Base-by-base conservation (phyloP, 1,139 yeast genomes). In the Suhomyces maxii region DNA sequence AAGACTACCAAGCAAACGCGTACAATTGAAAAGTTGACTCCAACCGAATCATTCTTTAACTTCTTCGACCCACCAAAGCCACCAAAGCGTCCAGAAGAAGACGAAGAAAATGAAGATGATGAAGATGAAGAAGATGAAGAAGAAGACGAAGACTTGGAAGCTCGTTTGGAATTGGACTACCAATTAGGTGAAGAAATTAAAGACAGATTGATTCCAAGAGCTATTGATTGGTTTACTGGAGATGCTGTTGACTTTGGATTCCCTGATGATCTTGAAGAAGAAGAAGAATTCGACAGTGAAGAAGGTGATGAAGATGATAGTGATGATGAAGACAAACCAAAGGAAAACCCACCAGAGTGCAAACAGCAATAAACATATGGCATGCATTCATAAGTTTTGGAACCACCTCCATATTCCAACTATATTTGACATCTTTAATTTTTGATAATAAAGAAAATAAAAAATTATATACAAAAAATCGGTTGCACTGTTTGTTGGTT, bases 201-300 rank as follows among this genome's bases (percentile, higher is more conserved):
- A 75, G 98, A 95, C 67, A 86, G 95, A 68, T 80, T 93, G 65
- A 86, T 93, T 56, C 97, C 98, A 54, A 83, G 97, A 61, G 98
- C 98, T 46, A 82, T 93, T 59, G 97, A 91, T 68, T 93, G 98
- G 98, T 93, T 89, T 67, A 91, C 98, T 13, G 98, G 99, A 43
- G 90, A 87, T 56, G 99, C 99, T n/a, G 80, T 91, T 49, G 82
- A 78, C 44, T 78, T 68, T 54, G 82, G 75, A 34, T 76, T 66
- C 60, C 71, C 74, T 26, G 77, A 70, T 41, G 78, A 71, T 40
- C 67, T 67, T 40, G 79, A 71, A 33, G 82, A 72, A n/a, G 77
- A 68, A 6, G 80, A 64, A 18, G 76, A 64, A 26, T 67, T 58
- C 35, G 71, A 64, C 36, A 71, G 65, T 36, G 74, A 67, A 11